Base-by-base conservation (phyloP, 1,139 yeast genomes). In the Kurtzmaniella natalensis region DNA sequence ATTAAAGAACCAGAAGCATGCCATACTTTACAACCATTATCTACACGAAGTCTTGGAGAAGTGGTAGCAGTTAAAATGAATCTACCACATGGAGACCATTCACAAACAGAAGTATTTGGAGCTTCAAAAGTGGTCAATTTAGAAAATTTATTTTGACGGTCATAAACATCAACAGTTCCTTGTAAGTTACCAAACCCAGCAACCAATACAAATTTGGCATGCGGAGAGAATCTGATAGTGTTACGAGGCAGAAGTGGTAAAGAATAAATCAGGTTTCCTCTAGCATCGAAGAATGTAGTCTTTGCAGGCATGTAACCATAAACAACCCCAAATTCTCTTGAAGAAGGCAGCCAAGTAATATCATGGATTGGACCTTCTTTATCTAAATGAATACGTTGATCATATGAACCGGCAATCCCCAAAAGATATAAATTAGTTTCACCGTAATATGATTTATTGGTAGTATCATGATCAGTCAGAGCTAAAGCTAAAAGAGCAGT, bases 61-160 rank as follows among this genome's bases (percentile, higher is more conserved):
- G 98, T 92, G 6, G 98, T 94, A 17, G 98, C 98, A 14, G 97
- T 89, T 57, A 94, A 66, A 40, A 94, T 80, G 53, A 74, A 87
- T 52, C 94, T 78, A 25, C 98, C 97, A 62, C 94, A 95, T n/a
- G 99, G 98, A 3, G 95, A 81, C 98, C 98, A 94, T 57, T 85
- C 88, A 58, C 96, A 89, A 31, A 83, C 94, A 19, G 95, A 83
- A 9, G 97, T 88, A 63, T 94, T 94, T 31, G 96, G 66, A 3
- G 97, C 98, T 55, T 86, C 88, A 54, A 92, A 84, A 23, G 87
- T 74, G 13, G 88, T 70, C 35, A 92, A 76, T 59, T 86, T 85
- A 40, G 72, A 62, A 57, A 88, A 92, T 59, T 85, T 85, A 55
- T 83, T 80, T 57, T 82, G 88, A 56, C 97, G 84, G 65, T 94